Evolutionary conservation across 805 yeast species (phyloP), one percentile per base, ranked within the genome.

Genomic region (Yarrowia sp.): DNA sequence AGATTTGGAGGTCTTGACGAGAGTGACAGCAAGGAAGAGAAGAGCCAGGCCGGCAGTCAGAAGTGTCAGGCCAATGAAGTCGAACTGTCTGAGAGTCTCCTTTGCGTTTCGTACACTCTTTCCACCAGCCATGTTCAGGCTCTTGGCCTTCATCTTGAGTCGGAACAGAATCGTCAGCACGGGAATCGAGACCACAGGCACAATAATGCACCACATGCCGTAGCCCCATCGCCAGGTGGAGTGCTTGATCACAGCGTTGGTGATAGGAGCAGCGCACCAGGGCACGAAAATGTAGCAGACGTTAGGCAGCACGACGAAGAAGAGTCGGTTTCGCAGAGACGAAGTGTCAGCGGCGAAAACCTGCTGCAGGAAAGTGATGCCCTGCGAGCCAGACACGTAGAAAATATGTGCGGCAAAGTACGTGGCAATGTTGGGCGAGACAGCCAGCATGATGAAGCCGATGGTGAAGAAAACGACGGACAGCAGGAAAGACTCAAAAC

Each of bases 11-110:
- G 73, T 69, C 64, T 91, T 91, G 65, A 92, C 92, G 31, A 88
- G 72, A 12, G 94, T 87, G 66, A 88, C 78, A 19, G 94, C 94
- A 18, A 83, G 84, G 63, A 88, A 76, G 46, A 88, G 76, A 66
- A 86, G 80, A 36, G 89, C 90, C 19, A 88, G 74, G 2, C 80
- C 77, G 24, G 81, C 80, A 59, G 81, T 77, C 66, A 87, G 69
- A 13, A 86, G 72, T n/a, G 84, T 67, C 33, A 84, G 72, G 39
- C 94, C 96, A 60, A 84, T 70, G 13, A 85, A 71, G 70, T 88
- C 94, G 46, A 86, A 69, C 68, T 81, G 80, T 87, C 89, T 84
- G 72, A 84, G 85, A 1, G 53, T 46, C 27, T 46, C 53, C 5
- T 12, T 18, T 16, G 27, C 53, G 25, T 31, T 21, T 10, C n/a